Percentiles rank a stretch among this genome's conserved stretches.
phyloP scores from a whole-genome alignment of 345 rosid species.

The Gossypium sturtianum region DNA sequence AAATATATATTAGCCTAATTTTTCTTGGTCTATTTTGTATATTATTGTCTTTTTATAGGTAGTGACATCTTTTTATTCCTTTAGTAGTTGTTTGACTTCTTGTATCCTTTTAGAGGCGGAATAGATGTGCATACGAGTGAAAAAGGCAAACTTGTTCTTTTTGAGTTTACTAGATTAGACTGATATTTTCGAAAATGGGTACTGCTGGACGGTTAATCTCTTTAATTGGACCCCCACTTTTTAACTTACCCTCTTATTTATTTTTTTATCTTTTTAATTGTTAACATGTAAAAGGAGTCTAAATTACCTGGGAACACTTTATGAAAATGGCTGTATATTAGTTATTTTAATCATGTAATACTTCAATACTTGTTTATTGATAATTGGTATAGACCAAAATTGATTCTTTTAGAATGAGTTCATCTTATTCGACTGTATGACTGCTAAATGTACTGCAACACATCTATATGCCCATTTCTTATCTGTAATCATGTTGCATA shows the following conservation, averaged over 20 bases:
- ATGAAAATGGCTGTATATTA: not conserved
- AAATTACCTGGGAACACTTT: not conserved
- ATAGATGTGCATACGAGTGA: not conserved
- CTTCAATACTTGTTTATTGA: not conserved
- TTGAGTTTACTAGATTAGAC: not conserved
- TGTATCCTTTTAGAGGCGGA: not conserved
- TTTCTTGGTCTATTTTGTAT: not conserved
- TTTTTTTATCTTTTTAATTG: not conserved
- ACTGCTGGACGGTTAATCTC: not conserved
- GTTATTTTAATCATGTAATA: not conserved
- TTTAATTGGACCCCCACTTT: not conserved
- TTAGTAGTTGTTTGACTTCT: not conserved
- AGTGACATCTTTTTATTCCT: not conserved
- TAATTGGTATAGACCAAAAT: not conserved
- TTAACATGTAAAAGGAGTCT: not conserved
- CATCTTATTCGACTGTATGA: no score
- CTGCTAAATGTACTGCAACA: not conserved
- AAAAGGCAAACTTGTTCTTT: not conserved
- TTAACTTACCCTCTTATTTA: not conserved
- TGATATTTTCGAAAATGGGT: not conserved
- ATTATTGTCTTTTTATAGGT: not conserved
- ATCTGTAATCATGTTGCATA: not conserved
- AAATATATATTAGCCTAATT: not conserved
- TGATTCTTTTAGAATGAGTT: not conserved
- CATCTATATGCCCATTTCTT: not conserved